Percentiles rank a stretch among this genome's conserved stretches.
Conservation (phyloP, 148 eudicot species). For the Spergularia marina region DNA sequence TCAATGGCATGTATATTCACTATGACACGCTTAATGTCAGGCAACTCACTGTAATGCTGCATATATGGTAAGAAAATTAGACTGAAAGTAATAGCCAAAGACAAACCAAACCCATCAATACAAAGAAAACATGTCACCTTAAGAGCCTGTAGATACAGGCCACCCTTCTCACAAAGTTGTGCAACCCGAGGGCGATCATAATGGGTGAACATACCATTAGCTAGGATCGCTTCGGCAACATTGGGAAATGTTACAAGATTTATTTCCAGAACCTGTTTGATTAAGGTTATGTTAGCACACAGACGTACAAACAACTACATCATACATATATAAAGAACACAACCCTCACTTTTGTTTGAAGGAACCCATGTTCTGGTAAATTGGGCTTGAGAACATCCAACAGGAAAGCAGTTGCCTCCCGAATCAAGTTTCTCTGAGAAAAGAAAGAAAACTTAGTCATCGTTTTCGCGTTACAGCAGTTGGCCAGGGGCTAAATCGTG, state of each 20-base stretch:
- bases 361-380: conserved; percentile 79
- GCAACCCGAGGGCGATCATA: conserved; percentile 95
- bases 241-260: conserved; percentile 95
- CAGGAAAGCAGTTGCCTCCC: conserved; percentile 98
- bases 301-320: conserved; percentile 1
- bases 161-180: conserved; percentile 97
- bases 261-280: conserved; percentile 72
- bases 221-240: conserved; percentile 96
- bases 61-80: conserved; percentile 23
- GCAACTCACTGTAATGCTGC: conserved; percentile 88
- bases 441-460: neutral
- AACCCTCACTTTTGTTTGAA: conserved; percentile 75
- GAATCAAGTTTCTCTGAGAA: conserved; percentile 87
- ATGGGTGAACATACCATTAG: conserved; percentile 98
- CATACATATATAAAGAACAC: neutral
- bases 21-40: conserved; percentile 91
- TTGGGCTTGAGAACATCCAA: conserved; percentile 95
- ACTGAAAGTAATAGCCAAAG: neutral
- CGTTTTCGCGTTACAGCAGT: neutral
- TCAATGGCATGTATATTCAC: conserved; percentile 98
- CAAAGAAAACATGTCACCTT: conserved; percentile 42
- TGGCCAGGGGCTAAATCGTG: neutral
- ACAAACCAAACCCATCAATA: neutral
- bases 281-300: neutral
- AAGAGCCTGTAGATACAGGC: conserved; percentile 85